Percentiles rank a stretch among this genome's conserved stretches.
Conservation (phyloP, 2,329 filamentous ascomycete species). For the Diaporthe vaccinii region DNA sequence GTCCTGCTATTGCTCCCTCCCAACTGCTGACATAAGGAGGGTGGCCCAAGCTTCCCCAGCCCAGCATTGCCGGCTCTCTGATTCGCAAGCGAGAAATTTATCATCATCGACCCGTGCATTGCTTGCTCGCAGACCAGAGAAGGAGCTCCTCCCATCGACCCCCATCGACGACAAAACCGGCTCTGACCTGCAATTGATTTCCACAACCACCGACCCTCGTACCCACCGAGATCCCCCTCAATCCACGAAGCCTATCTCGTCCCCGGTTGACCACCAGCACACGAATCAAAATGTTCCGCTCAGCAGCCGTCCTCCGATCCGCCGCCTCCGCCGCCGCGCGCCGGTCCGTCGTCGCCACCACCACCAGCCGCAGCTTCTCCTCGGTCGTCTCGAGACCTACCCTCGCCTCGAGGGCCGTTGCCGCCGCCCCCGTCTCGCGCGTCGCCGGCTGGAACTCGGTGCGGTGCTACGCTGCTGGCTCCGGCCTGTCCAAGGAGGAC, state of each 20-base stretch:
- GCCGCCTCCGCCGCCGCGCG: slow-evolving; percentile 69
- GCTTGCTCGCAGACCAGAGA: background rate
- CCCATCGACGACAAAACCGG: slow-evolving; percentile 35
- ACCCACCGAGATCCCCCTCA: background rate
- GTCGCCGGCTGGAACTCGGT: slow-evolving; percentile 76
- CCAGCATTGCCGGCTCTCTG: slow-evolving; percentile 13
- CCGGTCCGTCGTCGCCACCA: slow-evolving; percentile 59
- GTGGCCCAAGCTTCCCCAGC: slow-evolving; percentile 39
- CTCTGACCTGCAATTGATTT: slow-evolving; percentile 9
- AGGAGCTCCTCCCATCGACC: slow-evolving; percentile 42
- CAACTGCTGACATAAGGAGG: slow-evolving; percentile 19
- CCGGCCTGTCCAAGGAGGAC: slow-evolving; percentile 78
- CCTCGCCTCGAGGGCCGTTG: slow-evolving; percentile 72
- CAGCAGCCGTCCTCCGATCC: slow-evolving; percentile 85
- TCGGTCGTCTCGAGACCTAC: slow-evolving; percentile 60
- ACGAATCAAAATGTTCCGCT: slow-evolving; percentile 83
- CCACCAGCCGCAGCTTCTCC: slow-evolving; percentile 67
- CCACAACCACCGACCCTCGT: slow-evolving; percentile 1
- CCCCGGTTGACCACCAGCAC: background rate
- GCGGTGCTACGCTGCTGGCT: slow-evolving; percentile 88
- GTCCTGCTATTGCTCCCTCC: background rate
- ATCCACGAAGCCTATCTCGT: background rate
- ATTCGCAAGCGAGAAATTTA: slow-evolving; percentile 60
- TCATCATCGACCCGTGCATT: slow-evolving; percentile 49
- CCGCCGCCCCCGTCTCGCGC: slow-evolving; percentile 73